Evolutionary conservation across 805 yeast genomes (phyloP).

Genomic region (Teunomyces atbi): DNA sequence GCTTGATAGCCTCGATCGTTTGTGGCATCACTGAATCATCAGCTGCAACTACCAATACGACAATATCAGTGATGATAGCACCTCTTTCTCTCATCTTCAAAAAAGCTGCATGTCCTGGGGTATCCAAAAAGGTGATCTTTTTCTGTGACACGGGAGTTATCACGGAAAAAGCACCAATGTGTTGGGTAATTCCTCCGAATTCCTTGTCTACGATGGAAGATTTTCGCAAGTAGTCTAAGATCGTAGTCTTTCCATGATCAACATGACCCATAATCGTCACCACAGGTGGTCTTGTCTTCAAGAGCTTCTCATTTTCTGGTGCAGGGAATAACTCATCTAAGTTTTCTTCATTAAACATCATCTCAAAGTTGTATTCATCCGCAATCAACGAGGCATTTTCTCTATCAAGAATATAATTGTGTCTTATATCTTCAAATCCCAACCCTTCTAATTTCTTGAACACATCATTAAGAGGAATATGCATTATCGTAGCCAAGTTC

Average conservation of each 20-base stretch:
- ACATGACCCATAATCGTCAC: conserved; percentile 99
- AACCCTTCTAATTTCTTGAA: conserved; percentile 56
- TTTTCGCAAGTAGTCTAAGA: conserved; percentile 80
- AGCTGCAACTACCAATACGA: conserved; percentile 90
- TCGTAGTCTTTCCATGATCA: conserved; percentile 96
- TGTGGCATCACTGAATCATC: conserved; percentile 99
- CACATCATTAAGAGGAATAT: conserved; percentile 61
- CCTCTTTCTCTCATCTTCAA: conserved; percentile 96
- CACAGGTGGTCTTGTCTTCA: conserved; percentile 81
- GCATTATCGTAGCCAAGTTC: conserved; percentile 70
- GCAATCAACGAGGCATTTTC: conserved; percentile 87
- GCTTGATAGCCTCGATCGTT: conserved; percentile 92
- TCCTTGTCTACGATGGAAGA: conserved; percentile 82
- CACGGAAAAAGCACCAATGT: conserved; percentile 94
- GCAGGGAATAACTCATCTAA: conserved; percentile 59
- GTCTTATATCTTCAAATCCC: conserved; percentile 72
- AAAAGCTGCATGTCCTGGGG: conserved; percentile 98
- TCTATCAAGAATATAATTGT: conserved; percentile 76
- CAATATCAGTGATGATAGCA: conserved; percentile 89
- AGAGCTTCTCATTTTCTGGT: conserved; percentile 43
- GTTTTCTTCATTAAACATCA: conserved; percentile 51
- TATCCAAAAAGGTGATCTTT: conserved; percentile 84
- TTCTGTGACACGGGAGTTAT: conserved; percentile 72
- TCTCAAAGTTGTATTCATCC: conserved; percentile 81
- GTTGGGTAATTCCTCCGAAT: conserved; percentile 97